Evolutionary conservation across 2,329 filamentous ascomycete species (phyloP).

Genomic region (Fusarium robinianum): DNA sequence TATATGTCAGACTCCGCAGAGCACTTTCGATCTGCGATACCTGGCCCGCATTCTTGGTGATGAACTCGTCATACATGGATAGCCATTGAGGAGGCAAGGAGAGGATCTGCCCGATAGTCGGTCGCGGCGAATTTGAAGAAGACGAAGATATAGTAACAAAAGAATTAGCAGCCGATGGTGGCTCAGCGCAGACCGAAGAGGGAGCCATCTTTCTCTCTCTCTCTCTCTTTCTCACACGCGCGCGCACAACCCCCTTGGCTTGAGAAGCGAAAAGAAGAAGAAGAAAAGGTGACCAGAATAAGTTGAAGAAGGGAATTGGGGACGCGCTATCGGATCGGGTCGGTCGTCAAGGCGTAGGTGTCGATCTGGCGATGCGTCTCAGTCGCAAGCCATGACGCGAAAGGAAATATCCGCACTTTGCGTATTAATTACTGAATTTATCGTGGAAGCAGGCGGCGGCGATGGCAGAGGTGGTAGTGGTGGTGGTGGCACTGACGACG

Average conservation of each 20-base stretch:
- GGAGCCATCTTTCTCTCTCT: conserved; percentile 25
- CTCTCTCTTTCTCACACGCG: no score
- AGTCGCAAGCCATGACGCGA: conserved; percentile 28
- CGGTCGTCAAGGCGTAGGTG: conserved; percentile 10
- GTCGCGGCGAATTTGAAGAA: conserved; percentile 23
- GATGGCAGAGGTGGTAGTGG: conserved; percentile 11
- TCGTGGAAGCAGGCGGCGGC: background rate
- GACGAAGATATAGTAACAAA: conserved; percentile 10
- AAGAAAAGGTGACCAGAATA: conserved; percentile 1
- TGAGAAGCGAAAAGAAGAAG: conserved; percentile 6
- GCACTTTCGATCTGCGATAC: conserved; percentile 96
- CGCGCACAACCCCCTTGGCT: conserved; percentile 5
- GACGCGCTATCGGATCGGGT: conserved; percentile 17
- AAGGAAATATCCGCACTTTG: no score
- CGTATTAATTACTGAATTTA: conserved; percentile 1
- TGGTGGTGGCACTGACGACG: conserved; percentile 18
- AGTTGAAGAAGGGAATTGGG: conserved; percentile 18
- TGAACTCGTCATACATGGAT: conserved; percentile 81
- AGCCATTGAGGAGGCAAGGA: conserved; percentile 69
- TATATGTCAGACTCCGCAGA: conserved; percentile 89
- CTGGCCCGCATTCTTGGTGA: conserved; percentile 90
- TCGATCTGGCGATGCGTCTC: conserved; percentile 7
- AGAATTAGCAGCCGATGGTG: conserved; percentile 28
- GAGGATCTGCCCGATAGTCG: conserved; percentile 47
- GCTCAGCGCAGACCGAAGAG: conserved; percentile 26